A percentile compares a stretch with the other conserved stretches of the same genome.
Evolutionary conservation across 306 rosid species (phyloP).

Genomic region (Dryas drummondii): DNA sequence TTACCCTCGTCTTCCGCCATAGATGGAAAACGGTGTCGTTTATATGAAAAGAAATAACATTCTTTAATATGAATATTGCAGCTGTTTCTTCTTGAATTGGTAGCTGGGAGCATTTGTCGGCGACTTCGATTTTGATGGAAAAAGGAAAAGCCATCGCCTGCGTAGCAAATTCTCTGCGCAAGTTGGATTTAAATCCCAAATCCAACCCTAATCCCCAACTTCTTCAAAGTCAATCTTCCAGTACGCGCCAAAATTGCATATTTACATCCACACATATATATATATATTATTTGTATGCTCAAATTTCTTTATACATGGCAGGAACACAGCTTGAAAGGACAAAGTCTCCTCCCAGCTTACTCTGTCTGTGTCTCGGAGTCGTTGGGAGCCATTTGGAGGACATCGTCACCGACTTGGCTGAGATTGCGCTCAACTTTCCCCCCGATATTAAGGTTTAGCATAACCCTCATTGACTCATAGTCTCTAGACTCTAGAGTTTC

Average conservation of each 20-base stretch:
- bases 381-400: conserved; percentile 85
- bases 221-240: conserved; percentile 34
- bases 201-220: conserved; percentile 35
- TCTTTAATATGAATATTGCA: background rate
- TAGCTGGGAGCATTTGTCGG: background rate
- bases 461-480: no score
- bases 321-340: conserved; percentile 45
- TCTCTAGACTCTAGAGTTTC: no score
- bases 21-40: no score
- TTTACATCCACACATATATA: background rate
- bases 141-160: conserved; percentile 37
- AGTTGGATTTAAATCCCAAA: conserved; percentile 52
- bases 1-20: background rate
- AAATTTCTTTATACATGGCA: conserved; percentile 10
- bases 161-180: conserved; percentile 41
- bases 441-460: conserved; percentile 65
- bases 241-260: conserved; percentile 27
- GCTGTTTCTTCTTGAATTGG: background rate
- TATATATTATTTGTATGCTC: background rate
- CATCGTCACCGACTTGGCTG: conserved; percentile 63
- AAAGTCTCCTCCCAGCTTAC: conserved; percentile 65
- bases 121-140: conserved; percentile 55
- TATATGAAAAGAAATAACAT: no score
- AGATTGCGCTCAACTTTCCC: conserved; percentile 63
- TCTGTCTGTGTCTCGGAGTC: conserved; percentile 72